phyloP scores from a whole-genome alignment of 768 basidiomycete species.

The Lanmaoa rubissima region DNA sequence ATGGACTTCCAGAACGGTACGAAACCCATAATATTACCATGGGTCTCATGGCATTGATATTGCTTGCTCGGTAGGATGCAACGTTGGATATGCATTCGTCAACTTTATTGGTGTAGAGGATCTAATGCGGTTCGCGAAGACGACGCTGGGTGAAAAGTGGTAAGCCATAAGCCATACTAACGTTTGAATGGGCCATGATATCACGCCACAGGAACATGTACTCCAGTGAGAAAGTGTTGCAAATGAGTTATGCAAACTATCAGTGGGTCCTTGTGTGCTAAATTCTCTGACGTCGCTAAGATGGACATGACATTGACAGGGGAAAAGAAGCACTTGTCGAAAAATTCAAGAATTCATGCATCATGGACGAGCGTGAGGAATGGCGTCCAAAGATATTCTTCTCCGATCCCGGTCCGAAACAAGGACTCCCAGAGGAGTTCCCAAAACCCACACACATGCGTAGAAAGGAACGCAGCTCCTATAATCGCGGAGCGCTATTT shows the following conservation, averaged over 20 bases:
- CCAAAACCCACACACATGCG: conserved; percentile 78
- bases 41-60: conserved; percentile 1
- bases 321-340: conserved; percentile 89
- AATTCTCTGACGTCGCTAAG: conserved; percentile 8
- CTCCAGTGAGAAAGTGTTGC: conserved; percentile 84
- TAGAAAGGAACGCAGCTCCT: conserved; percentile 79
- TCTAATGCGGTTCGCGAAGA: conserved; percentile 70
- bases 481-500: conserved; percentile 72
- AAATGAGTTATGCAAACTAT: conserved; percentile 92
- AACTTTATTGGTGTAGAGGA: conserved; percentile 84
- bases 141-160: conserved; percentile 80
- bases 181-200: conserved; percentile 2
- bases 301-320: conserved; percentile 35
- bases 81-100: conserved; percentile 84
- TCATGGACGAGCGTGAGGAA: conserved; percentile 82
- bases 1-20: conserved; percentile 74
- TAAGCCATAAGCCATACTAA: conserved; percentile 30
- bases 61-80: conserved; percentile 52
- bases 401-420: conserved; percentile 63
- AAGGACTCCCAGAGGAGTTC: conserved; percentile 79
- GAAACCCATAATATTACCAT: conserved; percentile 14
- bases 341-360: conserved; percentile 89
- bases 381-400: conserved; percentile 88
- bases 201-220: conserved; percentile 74
- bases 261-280: conserved; percentile 56